A percentile compares a stretch with the other conserved stretches of the same genome.
phyloP scores from a whole-genome alignment of 805 yeast genomes.

The Wickerhamiella kurtzmanii region DNA sequence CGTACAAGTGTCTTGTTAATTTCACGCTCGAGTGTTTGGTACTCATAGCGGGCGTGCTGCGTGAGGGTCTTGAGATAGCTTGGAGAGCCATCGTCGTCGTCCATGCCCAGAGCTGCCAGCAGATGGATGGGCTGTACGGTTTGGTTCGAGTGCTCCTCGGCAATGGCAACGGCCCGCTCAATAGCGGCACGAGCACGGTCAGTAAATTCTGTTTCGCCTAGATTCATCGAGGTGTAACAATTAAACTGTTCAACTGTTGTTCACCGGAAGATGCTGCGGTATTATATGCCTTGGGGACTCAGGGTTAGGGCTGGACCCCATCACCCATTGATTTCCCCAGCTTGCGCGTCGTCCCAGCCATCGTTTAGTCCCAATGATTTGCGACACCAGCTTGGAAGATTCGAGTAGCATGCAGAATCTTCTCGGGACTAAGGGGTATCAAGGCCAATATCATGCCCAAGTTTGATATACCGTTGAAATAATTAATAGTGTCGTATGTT shows the following conservation, averaged over 20 bases:
- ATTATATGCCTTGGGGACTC: no score
- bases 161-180: slow-evolving; percentile 66
- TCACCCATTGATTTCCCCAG: background rate
- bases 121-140: slow-evolving; percentile 81
- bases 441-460: no score
- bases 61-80: slow-evolving; percentile 67
- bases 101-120: slow-evolving; percentile 75
- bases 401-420: background rate
- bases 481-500: no score
- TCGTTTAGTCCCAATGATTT: background rate
- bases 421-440: no score
- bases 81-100: slow-evolving; percentile 40
- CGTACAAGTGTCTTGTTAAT: slow-evolving; percentile 74
- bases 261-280: no score
- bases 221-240: no score
- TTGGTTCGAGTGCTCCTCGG: slow-evolving; percentile 71
- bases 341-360: background rate
- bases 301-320: background rate
- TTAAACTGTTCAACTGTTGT: no score
- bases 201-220: slow-evolving; percentile 44
- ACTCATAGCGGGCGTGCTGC: slow-evolving; percentile 80
- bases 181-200: slow-evolving; percentile 81
- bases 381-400: background rate
- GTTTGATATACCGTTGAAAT: no score
- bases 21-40: slow-evolving; percentile 61